These are phyloP conservation scores for Juncus inflexus DNA, from an alignment of 176 grass and related monocot genomes.

Conservation along the genomic window DNA sequence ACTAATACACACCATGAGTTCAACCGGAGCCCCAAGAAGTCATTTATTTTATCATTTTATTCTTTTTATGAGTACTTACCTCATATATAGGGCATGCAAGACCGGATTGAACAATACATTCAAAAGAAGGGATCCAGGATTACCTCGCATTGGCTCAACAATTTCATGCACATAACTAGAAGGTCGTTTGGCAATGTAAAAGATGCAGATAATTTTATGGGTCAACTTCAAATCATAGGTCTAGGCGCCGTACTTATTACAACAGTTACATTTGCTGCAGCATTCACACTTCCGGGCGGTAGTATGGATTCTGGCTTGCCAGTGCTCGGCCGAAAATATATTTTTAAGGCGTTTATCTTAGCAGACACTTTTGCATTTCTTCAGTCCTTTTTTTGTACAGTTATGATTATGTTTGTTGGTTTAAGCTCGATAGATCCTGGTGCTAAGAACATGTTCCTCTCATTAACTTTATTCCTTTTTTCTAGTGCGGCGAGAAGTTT, in stretches of 20 bases:
- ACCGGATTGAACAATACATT: too few species aligned
- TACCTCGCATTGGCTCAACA: too few species aligned
- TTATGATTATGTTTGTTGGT: too few species aligned
- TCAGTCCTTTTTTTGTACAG: not conserved
- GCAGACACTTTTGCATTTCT: slow-evolving; percentile 3
- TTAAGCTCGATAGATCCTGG: not conserved
- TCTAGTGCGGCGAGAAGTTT: not conserved
- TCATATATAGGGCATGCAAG: too few species aligned
- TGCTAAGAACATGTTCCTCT: not conserved
- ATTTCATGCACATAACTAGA: too few species aligned
- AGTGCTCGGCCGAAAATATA: slow-evolving; percentile 3
- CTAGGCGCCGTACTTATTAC: slow-evolving; percentile 24
- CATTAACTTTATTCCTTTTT: not conserved
- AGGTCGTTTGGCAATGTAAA: too few species aligned
- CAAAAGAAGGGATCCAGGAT: too few species aligned
- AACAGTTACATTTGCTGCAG: slow-evolving; percentile 33
- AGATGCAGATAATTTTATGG: not conserved
- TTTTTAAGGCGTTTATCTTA: slow-evolving; percentile 7
- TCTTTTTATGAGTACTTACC: too few species aligned
- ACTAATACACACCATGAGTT: too few species aligned
- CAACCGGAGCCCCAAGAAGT: too few species aligned
- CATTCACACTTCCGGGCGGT: slow-evolving; percentile 27
- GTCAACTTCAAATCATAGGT: not conserved
- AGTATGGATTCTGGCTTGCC: not conserved
- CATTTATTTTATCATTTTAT: too few species aligned